Conservation (phyloP, 2,329 filamentous ascomycete genomes). For the Neonectria faginata region DNA sequence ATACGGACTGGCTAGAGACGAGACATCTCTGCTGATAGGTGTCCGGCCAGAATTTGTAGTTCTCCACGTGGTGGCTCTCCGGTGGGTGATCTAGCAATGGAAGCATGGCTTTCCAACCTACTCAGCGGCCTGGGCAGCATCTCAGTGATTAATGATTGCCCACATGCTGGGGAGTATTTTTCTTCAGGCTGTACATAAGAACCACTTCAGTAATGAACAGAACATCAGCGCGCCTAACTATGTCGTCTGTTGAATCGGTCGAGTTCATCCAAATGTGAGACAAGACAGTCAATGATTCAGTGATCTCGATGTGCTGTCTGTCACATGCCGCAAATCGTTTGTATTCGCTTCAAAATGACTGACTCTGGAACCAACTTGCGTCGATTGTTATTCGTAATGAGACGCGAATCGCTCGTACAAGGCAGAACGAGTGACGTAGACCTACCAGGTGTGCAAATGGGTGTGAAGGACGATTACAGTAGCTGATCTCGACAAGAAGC, state of each 20-base stretch:
- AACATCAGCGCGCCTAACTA: no score
- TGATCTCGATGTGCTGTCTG: neutral
- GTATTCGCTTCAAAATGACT: neutral
- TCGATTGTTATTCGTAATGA: neutral
- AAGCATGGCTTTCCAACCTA: conserved; percentile 42
- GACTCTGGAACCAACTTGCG: neutral
- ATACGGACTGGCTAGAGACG: conserved; percentile 29
- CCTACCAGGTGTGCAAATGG: neutral
- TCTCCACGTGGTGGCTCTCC: conserved; percentile 46
- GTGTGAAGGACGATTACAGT: neutral
- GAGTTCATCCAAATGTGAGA: no score
- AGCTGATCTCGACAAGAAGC: neutral
- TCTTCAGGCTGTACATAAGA: no score
- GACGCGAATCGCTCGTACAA: conserved; percentile 3
- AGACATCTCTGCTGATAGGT: conserved; percentile 24
- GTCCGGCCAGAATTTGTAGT: conserved; percentile 40
- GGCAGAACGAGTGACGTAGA: conserved; percentile 5
- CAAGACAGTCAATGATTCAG: no score
- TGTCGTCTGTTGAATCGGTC: no score
- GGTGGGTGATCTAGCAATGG: conserved; percentile 43
- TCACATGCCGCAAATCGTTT: neutral
- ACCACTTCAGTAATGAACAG: no score
- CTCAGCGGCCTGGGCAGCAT: conserved; percentile 45
- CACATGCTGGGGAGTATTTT: no score
- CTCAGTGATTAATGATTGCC: conserved; percentile 31